Conservation (phyloP, 192 early-diverging fungal species). For the Coemansia sp. region DNA sequence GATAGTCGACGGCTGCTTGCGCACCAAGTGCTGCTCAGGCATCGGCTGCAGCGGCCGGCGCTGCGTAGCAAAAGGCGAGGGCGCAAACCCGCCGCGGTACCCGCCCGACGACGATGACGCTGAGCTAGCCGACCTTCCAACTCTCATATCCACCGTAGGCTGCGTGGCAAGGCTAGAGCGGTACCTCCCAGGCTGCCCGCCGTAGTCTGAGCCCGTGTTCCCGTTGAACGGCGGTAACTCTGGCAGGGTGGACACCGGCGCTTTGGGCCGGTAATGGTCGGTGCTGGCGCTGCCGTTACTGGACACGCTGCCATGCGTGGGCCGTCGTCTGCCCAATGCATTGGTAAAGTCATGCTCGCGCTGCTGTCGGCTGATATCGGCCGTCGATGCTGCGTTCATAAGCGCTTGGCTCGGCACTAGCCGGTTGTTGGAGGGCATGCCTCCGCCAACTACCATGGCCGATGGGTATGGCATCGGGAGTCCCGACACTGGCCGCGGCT, state of each 20-base stretch:
- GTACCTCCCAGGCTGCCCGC: conserved; percentile 1
- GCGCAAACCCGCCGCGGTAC: conserved; percentile 21
- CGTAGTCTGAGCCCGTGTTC: conserved; percentile 11
- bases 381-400: conserved; percentile 35
- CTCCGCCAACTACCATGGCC: conserved; percentile 51
- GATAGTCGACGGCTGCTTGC: conserved; percentile 39
- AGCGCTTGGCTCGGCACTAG: conserved; percentile 37
- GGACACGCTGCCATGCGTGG: conserved; percentile 29
- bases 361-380: conserved; percentile 36
- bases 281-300: conserved; percentile 19
- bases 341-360: conserved; percentile 49
- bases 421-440: conserved; percentile 37
- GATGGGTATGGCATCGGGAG: conserved; percentile 33
- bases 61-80: conserved; percentile 29
- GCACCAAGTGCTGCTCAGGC: conserved; percentile 25
- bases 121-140: conserved; percentile 42
- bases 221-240: conserved; percentile 35
- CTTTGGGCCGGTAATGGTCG: conserved; percentile 6
- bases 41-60: conserved; percentile 25
- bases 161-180: conserved; percentile 9
- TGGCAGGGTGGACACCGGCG: conserved; percentile 1
- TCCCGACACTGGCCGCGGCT: conserved; percentile 5
- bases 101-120: conserved; percentile 35
- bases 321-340: conserved; percentile 38
- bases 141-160: conserved; percentile 23